Evolutionary conservation across 306 rosid genomes (phyloP), one percentile per base, ranked within the genome.

Genomic region (Cicer bijugum): DNA sequence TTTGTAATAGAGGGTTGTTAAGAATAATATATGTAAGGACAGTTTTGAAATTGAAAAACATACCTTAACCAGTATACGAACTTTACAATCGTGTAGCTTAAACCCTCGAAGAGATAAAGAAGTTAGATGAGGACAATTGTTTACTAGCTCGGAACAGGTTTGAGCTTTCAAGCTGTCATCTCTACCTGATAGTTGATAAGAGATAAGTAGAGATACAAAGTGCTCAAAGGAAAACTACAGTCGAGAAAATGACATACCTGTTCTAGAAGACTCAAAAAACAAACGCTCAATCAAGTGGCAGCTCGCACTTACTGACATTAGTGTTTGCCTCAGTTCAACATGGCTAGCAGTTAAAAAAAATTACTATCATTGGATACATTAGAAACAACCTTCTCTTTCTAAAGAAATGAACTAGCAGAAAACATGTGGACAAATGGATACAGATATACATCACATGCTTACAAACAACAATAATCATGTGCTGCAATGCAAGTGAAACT

Each of bases 91-190:
- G 17, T 91, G 97, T 80, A 94, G 84, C 86, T 90, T 94, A 85
- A 89, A 91, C 81, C 99, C 99, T 86, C 97, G 85, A 46, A 94
- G 96, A 65, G 97, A 89, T 87, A 94, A 85, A 81, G 99, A 90
- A 19, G 82, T 80, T 75, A 94, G 80, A 88, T 80, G 85, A 64
- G 97, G 97, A 77, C 99, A 94, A 72, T 78, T 85, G 68, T 65
- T 79, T 53, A 88, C 89, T n/a, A 94, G 87, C 79, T 81, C 90
- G 72, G 62, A 42, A 59, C 97, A 94, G 55, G 99, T 92, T 64
- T 89, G 93, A 1, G 87, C 78, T 66, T 94, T 94, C 96, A 94
- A 87, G 84, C 97, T 94, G 89, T 94, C 96, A 78, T 94, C 97
- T 85, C 97, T 87, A 82, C 99, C 99, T 94, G 88, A 48, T 42